Conservation (phyloP, 768 basidiomycete genomes). For the Mycena pura region DNA sequence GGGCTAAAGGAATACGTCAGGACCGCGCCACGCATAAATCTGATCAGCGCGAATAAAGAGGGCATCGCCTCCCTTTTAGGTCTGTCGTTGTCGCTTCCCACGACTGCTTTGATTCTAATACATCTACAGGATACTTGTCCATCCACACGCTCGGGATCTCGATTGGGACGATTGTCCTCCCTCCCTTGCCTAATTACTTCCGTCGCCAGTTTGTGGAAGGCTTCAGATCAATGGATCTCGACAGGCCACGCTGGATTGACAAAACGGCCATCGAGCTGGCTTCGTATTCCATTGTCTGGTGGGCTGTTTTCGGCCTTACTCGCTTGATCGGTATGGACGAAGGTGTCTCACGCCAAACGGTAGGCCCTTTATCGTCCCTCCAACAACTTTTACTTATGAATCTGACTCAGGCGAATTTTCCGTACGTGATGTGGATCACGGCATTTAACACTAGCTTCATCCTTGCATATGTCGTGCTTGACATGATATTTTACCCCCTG, state of each 20-base stretch:
- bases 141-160: slow-evolving; percentile 89
- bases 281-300: slow-evolving; percentile 83
- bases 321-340: slow-evolving; percentile 49
- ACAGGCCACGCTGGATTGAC: slow-evolving; percentile 61
- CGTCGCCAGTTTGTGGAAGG: slow-evolving; percentile 47
- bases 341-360: slow-evolving; percentile 56
- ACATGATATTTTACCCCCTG: slow-evolving; percentile 70
- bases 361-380: slow-evolving; percentile 28
- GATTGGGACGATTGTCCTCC: slow-evolving; percentile 80
- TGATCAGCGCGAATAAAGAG: slow-evolving; percentile 90
- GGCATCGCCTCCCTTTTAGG: slow-evolving; percentile 81
- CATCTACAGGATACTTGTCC: slow-evolving; percentile 77
- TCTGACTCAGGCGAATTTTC: slow-evolving; percentile 73
- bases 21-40: slow-evolving; percentile 60
- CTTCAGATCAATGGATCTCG: slow-evolving; percentile 18
- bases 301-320: slow-evolving; percentile 59
- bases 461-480: slow-evolving; percentile 78
- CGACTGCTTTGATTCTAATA: background rate
- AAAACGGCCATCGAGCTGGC: slow-evolving; percentile 80
- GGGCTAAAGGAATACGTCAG: slow-evolving; percentile 72
- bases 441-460: slow-evolving; percentile 91
- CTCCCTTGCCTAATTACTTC: slow-evolving; percentile 78
- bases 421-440: slow-evolving; percentile 88
- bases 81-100: background rate
- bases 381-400: background rate